Evolutionary conservation across 345 rosid genomes (phyloP).

Genomic region (Erysimum cheiranthoides): DNA sequence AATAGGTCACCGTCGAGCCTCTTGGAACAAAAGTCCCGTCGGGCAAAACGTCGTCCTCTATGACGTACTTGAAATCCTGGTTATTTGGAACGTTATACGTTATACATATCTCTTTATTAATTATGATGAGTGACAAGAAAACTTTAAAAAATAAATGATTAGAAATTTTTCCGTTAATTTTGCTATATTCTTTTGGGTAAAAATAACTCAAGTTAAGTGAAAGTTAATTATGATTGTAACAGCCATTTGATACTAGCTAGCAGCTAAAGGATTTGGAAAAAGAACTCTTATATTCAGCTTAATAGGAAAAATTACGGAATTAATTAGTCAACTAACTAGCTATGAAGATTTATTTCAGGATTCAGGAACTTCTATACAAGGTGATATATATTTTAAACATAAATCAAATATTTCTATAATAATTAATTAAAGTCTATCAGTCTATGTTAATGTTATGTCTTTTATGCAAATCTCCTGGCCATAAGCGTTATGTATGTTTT

Average conservation of each 20-base stretch:
- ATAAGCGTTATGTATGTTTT: conserved; percentile 26
- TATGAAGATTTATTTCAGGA: conserved; percentile 9
- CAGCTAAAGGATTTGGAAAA: neutral
- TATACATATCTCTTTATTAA: conserved; percentile 18
- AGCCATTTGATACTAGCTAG: conserved; percentile 31
- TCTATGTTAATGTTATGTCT: neutral
- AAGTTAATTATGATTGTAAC: conserved; percentile 26
- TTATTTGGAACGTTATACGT: conserved; percentile 38
- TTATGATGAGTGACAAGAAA: conserved; percentile 14
- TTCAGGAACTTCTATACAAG: conserved; percentile 10
- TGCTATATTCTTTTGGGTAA: conserved; percentile 14
- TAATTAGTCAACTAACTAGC: conserved; percentile 28
- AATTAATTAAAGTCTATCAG: neutral
- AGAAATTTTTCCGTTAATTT: conserved; percentile 15
- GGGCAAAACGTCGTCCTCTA: conserved; percentile 74
- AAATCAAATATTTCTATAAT: neutral
- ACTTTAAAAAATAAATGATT: neutral
- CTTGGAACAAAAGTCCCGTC: conserved; percentile 81
- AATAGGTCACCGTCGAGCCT: conserved; percentile 86
- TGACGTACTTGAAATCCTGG: conserved; percentile 76
- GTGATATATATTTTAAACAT: neutral
- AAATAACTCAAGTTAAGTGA: conserved; percentile 22
- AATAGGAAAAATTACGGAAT: neutral
- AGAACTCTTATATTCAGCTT: conserved; percentile 3
- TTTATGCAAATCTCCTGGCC: conserved; percentile 3